These are phyloP conservation scores for Gossypium sturtianum DNA, from an alignment of 345 rosid genomes.

Conservation along the genomic window DNA sequence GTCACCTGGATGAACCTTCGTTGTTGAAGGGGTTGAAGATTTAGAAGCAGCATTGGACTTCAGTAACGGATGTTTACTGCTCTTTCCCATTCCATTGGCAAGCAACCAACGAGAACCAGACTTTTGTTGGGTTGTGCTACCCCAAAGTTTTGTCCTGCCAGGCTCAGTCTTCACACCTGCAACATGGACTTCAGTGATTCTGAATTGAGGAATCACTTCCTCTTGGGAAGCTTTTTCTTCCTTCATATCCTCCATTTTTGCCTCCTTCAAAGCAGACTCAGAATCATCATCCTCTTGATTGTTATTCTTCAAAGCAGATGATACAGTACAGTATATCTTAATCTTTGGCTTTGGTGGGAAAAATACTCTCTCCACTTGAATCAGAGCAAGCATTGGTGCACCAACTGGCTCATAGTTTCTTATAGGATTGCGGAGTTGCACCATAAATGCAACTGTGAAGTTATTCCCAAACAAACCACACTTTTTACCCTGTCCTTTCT, in stretches of 20 bases:
- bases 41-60: constrained; percentile 47
- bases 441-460: constrained; percentile 86
- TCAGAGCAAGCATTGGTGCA: constrained; percentile 88
- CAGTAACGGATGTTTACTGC: constrained; percentile 44
- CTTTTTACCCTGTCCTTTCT: constrained; percentile 59
- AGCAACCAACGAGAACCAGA: constrained; percentile 92
- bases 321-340: constrained; percentile 59
- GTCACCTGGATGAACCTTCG: constrained; percentile 52
- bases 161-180: constrained; percentile 73
- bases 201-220: constrained; percentile 53
- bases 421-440: constrained; percentile 76
- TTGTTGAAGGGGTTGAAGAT: constrained; percentile 30
- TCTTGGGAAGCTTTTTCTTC: constrained; percentile 43
- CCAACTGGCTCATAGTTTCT: constrained; percentile 90
- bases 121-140: constrained; percentile 58
- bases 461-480: constrained; percentile 84
- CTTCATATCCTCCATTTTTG: constrained; percentile 18
- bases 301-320: constrained; percentile 42
- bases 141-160: constrained; percentile 68
- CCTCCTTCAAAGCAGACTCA: constrained; percentile 16
- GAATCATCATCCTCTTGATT: constrained; percentile 47
- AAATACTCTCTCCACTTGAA: constrained; percentile 90
- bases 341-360: constrained; percentile 81
- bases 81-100: constrained; percentile 96
- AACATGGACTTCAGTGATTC: constrained; percentile 75